phyloP scores from a whole-genome alignment of 345 rosid species.

The Lepidium sativum region DNA sequence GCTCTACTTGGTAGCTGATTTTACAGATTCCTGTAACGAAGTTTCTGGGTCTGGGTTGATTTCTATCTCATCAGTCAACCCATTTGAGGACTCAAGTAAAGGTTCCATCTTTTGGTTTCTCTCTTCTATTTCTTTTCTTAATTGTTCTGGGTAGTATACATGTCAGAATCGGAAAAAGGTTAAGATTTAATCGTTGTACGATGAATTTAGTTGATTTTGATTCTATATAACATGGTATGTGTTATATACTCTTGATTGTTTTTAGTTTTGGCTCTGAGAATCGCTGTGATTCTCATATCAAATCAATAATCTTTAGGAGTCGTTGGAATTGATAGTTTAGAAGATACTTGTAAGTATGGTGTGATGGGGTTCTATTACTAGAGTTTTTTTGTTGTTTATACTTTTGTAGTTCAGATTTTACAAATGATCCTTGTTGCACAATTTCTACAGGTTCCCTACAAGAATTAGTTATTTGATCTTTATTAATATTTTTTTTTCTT shows the following conservation, averaged over 20 bases:
- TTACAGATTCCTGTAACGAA: not conserved
- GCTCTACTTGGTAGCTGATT: not conserved
- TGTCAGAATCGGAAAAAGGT: not conserved
- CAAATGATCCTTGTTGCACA: not conserved
- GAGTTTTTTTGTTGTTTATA: not conserved
- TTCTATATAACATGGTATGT: not conserved
- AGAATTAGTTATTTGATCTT: not conserved
- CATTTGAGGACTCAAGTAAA: conserved; percentile 6
- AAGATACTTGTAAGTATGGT: not conserved
- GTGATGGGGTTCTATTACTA: not conserved
- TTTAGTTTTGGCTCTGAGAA: not conserved
- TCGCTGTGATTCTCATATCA: not conserved
- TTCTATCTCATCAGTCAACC: conserved; percentile 14
- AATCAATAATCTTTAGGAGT: not conserved
- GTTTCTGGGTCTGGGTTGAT: conserved; percentile 17
- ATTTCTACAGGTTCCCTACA: not conserved
- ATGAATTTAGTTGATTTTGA: not conserved
- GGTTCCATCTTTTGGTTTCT: conserved; percentile 8
- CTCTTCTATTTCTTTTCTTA: not conserved
- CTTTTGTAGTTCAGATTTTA: not conserved
- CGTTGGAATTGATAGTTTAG: not conserved
- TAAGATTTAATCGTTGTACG: not conserved
- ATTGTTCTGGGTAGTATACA: not conserved
- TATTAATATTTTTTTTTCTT: not conserved
- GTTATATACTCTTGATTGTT: not conserved